Evolutionary conservation across 495 filamentous ascomycete species (phyloP), one percentile per base, ranked within the genome.

Genomic region (Neurospora hispaniola): DNA sequence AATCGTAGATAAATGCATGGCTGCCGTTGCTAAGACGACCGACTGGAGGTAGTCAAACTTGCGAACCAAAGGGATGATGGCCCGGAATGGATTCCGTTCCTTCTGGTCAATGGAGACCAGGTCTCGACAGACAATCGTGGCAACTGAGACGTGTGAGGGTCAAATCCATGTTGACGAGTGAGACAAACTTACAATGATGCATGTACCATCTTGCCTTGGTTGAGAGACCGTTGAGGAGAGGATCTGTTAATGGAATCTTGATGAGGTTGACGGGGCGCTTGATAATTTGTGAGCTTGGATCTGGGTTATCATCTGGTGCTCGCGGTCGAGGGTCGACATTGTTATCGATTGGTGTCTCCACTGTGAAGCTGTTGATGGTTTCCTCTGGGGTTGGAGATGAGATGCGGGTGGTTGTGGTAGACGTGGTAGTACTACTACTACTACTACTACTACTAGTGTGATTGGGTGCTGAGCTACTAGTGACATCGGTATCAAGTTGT

Each of bases 21-120:
- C 87, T 0, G 87, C 85, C 31, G 86, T 85, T 20, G 87, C 86
- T 40, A 88, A 74, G 66, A 90, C 79, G 31, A 86, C 82, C 70
- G 85, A 83, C 27, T 84, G 77, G 23, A 90, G 80, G 69, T 82
- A 83, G n/a, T 78, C 72, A 42, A 86, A 82, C 18, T 78, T 72
- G 35, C 82, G 70, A 2, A 84, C 81, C n/a, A 88, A 81, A 0
- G 85, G 79, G 6, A 88, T 79, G 20, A 89, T 74, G 38, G 78
- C 80, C 39, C 87, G 80, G 71, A 88, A 87, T 0, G 87, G 87
- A 68, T 89, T 89, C 43, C 72, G 76, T 40, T 77, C 78, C 8
- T 75, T 75, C 27, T 81, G 83, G 70, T 89, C 87, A 62, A 87
- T 82, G 6, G 87, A 81, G 35, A 88, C 83, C 62, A 87, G 82